Evolutionary conservation across 2,329 filamentous ascomycete genomes (phyloP), one percentile per base, ranked within the genome.

Genomic region (Penicillium sp.): DNA sequence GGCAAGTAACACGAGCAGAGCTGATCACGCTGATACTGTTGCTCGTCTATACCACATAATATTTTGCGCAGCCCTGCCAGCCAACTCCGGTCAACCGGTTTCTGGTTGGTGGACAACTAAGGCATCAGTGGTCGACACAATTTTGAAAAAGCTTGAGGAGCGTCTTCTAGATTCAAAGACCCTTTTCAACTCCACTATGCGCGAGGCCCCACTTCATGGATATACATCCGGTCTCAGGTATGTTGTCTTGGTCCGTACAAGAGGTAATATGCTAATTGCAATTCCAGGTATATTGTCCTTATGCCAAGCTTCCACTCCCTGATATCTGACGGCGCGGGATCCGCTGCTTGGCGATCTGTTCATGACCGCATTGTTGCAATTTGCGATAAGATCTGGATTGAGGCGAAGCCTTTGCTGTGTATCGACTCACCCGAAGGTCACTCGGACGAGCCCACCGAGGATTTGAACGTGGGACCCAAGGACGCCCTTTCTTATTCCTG

Each of bases 361-460:
- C 73, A 78, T 45, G 60, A 67, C 10, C 82, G 84, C 4, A 81
- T 92, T 1, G 76, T 90, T 13, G 67, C 69, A 1, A 81, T 83
- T 59, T 89, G 91, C 57, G 76, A 81, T 49, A 80, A 82, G n/a
- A 84, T 96, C 7, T 99, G 94, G 94, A 68, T 77, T 0, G 82
- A 85, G 27, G 91, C 97, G 6, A 85, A 84, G 65, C 83, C 87
- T 52, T 85, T 96, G 4, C 82, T 99, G 0, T 99, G 94, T 68
- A 89, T 96, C 61, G 94, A 97, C 75, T 96, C 94, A 1, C 94
- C 96, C 0, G 94, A 99, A 75, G 93, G 93, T 0, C 88, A 94
- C 72, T 79, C 71, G 0, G 78, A 83, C 70, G 66, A 82, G 58
- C 66, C 81, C 52, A 66, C 88, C 0, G 86, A 93, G 51, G 90